Base-by-base conservation (phyloP, 768 basidiomycete genomes). In the Rhizopogon rudus region DNA sequence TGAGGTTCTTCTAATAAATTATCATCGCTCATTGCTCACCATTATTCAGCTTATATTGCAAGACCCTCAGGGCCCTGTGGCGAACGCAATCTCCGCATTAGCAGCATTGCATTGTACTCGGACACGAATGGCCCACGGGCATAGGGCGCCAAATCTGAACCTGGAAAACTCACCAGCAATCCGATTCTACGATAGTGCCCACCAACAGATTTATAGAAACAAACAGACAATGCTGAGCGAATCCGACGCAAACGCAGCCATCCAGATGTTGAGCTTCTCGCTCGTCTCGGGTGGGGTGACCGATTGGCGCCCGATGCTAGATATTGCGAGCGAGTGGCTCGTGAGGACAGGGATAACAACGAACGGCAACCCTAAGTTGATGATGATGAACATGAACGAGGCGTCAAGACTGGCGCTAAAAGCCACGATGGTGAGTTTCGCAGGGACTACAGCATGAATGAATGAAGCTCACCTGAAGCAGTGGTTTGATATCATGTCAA, bases 401-500 rank as follows among this genome's bases (percentile, higher is more conserved):
- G 70, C 76, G 4, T 78, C 75, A 7, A 81, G 84, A 61, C 73
- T 84, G 61, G 79, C 83, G 20, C 78, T 88, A 51, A 90, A 90
- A 68, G 77, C 80, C 40, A 85, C 82, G 6, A 78, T 91, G 76
- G 91, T 92, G 63, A 73, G 88, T 77, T 9, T 51, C 41, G 6
- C 44, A 25, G 48, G 3, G 5, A 25, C 13, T 48, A 48, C 13
- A 12, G 29, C 46, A 40, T 41, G 48, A 37, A 16, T 29, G n/a
- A 13, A 28, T 16, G 25, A n/a, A 54, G 37, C 40, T 45, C 16
- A 48, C 51, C 3, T 39, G 54, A 67, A 54, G 54, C 54, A 92
- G 90, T 91, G 87, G 84, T 73, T 88, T 52, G 91, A 93, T 66
- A 79, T 88, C 59, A 81, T 91, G 67, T 78, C 88, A 51, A 83